Conservation (phyloP, 495 filamentous ascomycete species). For the Annulohypoxylon moriforme region DNA sequence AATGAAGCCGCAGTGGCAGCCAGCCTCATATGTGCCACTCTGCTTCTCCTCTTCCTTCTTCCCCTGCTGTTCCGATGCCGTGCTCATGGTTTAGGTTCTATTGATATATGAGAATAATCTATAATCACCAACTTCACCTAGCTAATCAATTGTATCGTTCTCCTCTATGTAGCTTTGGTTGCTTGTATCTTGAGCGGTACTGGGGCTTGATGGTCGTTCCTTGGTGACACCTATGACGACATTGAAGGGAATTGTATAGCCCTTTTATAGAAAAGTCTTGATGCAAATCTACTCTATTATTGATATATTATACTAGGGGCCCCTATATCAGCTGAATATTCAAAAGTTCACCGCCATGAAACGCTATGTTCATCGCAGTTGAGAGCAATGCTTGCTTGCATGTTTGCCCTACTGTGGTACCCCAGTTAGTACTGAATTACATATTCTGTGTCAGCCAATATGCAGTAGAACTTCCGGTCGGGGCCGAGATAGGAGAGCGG, state of each 20-base stretch:
- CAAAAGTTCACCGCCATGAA: background rate
- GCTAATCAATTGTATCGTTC: too few relatives aligned
- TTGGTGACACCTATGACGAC: background rate
- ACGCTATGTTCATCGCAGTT: background rate
- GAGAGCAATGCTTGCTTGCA: background rate
- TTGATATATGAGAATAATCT: background rate
- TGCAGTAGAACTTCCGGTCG: background rate
- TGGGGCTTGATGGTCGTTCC: background rate
- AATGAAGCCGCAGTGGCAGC: slow-evolving; percentile 53
- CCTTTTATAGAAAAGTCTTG: background rate
- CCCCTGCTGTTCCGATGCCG: slow-evolving; percentile 3
- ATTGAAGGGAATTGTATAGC: background rate
- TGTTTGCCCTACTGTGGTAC: background rate
- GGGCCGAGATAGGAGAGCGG: background rate
- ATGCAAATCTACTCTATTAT: background rate
- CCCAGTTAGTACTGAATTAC: background rate
- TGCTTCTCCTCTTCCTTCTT: slow-evolving; percentile 1
- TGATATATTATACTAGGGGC: background rate
- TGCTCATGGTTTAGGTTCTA: background rate
- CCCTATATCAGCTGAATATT: background rate
- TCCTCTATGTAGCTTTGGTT: background rate
- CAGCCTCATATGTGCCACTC: slow-evolving; percentile 43
- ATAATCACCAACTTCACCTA: background rate
- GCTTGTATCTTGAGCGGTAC: too few relatives aligned
- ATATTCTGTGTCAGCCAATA: background rate